Evolutionary conservation across 1,139 yeast genomes (phyloP).

Genomic region (Nakaseomyces bracarensis): DNA sequence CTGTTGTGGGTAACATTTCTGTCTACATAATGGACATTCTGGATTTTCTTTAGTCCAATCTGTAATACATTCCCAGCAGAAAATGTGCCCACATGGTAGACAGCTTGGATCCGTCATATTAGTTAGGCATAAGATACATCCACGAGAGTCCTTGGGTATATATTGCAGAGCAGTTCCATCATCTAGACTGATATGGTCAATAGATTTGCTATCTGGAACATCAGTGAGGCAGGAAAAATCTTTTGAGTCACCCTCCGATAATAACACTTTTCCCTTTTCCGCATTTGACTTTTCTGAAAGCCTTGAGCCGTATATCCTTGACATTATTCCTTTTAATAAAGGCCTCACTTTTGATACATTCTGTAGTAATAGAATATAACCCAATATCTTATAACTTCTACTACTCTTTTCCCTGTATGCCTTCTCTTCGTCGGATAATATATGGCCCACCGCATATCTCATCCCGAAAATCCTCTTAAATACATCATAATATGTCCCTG

Average conservation of each 20-base stretch:
- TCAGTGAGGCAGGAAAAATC: background rate
- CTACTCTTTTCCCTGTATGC: conserved; percentile 22
- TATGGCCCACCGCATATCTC: conserved; percentile 67
- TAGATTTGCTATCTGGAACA: background rate
- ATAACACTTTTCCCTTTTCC: conserved; percentile 7
- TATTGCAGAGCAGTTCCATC: conserved; percentile 55
- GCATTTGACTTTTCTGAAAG: background rate
- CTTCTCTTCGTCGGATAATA: conserved; percentile 40
- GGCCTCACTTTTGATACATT: conserved; percentile 39
- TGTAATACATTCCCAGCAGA: conserved; percentile 85
- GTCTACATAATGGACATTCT: conserved; percentile 90
- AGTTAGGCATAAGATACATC: conserved; percentile 77
- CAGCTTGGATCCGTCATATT: conserved; percentile 76
- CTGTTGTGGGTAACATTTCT: conserved; percentile 63
- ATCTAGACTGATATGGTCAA: conserved; percentile 42
- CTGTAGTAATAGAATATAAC: conserved; percentile 59
- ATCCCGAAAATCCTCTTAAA: conserved; percentile 73
- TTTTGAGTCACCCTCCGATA: conserved; percentile 13
- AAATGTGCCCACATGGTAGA: conserved; percentile 85
- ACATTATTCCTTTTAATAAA: conserved; percentile 1
- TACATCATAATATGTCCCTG: conserved; percentile 70
- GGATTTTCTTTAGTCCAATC: conserved; percentile 86
- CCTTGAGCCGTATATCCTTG: background rate
- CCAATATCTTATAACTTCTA: conserved; percentile 62
- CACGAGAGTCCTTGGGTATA: conserved; percentile 60